Evolutionary conservation across 2,329 filamentous ascomycete genomes (phyloP).

Genomic region (Pseudopithomyces maydicus): DNA sequence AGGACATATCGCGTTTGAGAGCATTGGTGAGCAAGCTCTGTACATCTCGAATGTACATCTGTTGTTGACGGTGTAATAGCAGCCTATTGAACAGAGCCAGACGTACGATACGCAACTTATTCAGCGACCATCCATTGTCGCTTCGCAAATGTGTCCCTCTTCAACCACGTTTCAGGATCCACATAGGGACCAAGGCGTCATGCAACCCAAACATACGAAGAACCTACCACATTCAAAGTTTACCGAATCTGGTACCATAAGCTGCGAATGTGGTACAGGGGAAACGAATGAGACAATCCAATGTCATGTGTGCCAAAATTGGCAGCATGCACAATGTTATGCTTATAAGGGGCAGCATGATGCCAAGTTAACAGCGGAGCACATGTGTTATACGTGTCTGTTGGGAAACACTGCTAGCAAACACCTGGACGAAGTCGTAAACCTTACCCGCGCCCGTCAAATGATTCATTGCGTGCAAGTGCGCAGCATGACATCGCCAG

Average conservation of each 20-base stretch:
- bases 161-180: background rate
- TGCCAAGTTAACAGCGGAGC: conserved; percentile 44
- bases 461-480: conserved; percentile 16
- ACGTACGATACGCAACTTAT: conserved; percentile 1
- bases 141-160: background rate
- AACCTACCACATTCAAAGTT: background rate
- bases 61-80: background rate
- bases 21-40: background rate
- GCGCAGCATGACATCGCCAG: background rate
- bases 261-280: conserved; percentile 1
- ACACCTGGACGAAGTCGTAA: conserved; percentile 20
- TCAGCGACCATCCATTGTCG: background rate
- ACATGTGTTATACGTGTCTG: conserved; percentile 53
- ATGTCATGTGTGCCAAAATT: conserved; percentile 49
- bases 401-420: conserved; percentile 25
- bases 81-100: background rate
- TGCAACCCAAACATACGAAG: background rate
- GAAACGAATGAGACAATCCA: background rate
- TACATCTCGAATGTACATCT: background rate
- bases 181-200: background rate
- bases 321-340: conserved; percentile 53
- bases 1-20: background rate
- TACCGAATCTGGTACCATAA: background rate
- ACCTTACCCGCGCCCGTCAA: conserved; percentile 19
- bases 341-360: conserved; percentile 46